Evolutionary conservation across 768 basidiomycete species (phyloP), one percentile per base, ranked within the genome.

Genomic region (Naematelia encephala): DNA sequence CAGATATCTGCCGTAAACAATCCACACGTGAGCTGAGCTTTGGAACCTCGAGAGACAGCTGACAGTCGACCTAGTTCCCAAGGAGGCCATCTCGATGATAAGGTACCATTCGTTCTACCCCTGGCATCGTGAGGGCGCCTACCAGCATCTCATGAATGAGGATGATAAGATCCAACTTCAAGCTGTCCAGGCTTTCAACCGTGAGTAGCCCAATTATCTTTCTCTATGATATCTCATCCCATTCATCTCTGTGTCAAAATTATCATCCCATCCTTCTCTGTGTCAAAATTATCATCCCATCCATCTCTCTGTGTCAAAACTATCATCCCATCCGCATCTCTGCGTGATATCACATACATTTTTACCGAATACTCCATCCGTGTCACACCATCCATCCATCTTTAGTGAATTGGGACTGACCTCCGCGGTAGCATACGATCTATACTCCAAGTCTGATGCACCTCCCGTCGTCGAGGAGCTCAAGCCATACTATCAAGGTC

Each of bases 91-190:
- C 26, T 86, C 87, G 5, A 94, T 94, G 91, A 90, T 94, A 71
- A 85, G 91, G 28, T 94, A 90, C 75, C 91, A 93, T 79, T 89
- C 87, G 68, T 94, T 93, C 82, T 94, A 93, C 79, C 91, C 91
- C 78, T 92, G 90, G 91, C 91, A 94, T 77, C 83, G 91, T 44
- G 91, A 92, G 72, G 82, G 82, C 55, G 91, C 91, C 0, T 94
- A 94, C 79, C 73, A 76, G 21, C 87, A 92, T 71, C 83, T 94
- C 48, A 86, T 84, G 62, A 86, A 86, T 73, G 86, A 86, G 16
- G 84, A 85, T n/a, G 78, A 78, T 58, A 34, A 72, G 39, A 63
- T 68, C 34, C 66, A 69, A 39, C 65, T 78, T 26, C 53, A 66
- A 34, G 90, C 90, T 14, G 90, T 90, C 26, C 82, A 83, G 46